Evolutionary conservation across 805 yeast genomes (phyloP).

Genomic region (Helenozyma baotianmanensis): DNA sequence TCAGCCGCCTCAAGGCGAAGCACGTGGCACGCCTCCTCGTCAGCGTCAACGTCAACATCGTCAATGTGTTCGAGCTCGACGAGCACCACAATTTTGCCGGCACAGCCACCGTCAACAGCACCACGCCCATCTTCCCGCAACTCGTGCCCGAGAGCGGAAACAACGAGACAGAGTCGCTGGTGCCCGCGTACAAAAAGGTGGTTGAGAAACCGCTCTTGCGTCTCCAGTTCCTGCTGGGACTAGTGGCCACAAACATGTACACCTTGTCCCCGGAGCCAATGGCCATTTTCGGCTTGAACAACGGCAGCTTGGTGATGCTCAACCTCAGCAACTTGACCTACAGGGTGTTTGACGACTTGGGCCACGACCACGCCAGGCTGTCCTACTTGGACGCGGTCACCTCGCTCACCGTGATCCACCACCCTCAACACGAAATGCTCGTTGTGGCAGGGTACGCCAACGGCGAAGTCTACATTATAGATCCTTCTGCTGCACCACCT

Average conservation of each 20-base stretch:
- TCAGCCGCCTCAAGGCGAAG: slow-evolving; percentile 23
- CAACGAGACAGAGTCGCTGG: slow-evolving; percentile 4
- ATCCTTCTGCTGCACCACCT: slow-evolving; percentile 10
- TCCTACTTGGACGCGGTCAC: slow-evolving; percentile 24
- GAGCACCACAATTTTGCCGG: slow-evolving; percentile 19
- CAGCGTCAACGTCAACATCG: slow-evolving; percentile 45
- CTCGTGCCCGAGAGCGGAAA: slow-evolving; percentile 2
- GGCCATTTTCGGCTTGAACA: slow-evolving; percentile 55
- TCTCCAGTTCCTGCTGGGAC: slow-evolving; percentile 29
- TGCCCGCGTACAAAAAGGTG: slow-evolving; percentile 23
- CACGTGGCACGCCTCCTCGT: slow-evolving; percentile 34
- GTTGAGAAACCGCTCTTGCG: slow-evolving; percentile 45
- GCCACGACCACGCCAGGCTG: slow-evolving; percentile 12
- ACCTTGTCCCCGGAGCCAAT: slow-evolving; percentile 39
- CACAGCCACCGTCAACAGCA: slow-evolving; percentile 17
- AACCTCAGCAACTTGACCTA: slow-evolving; percentile 45
- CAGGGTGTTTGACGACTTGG: slow-evolving; percentile 48
- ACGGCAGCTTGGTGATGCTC: slow-evolving; percentile 64
- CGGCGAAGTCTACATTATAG: slow-evolving; percentile 15
- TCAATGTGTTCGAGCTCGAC: slow-evolving; percentile 42
- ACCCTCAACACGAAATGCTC: slow-evolving; percentile 37
- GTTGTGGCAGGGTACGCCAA: slow-evolving; percentile 36
- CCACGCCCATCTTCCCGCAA: slow-evolving; percentile 18
- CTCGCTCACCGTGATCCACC: slow-evolving; percentile 18
- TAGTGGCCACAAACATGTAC: slow-evolving; percentile 39